Conservation (phyloP, 2,329 filamentous ascomycete species). For the Monosporascus cannonballus region DNA sequence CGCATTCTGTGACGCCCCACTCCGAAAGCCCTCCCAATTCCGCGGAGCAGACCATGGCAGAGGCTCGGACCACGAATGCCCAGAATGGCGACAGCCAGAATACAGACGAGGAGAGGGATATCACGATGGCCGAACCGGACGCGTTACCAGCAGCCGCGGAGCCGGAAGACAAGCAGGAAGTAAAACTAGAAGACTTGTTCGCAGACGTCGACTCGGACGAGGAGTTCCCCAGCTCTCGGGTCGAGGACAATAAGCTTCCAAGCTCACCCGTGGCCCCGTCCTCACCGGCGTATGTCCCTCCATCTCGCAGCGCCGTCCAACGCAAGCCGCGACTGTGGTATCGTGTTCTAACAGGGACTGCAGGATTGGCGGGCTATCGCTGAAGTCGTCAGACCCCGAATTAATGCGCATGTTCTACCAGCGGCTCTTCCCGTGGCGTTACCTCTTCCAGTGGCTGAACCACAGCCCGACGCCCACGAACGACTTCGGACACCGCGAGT, state of each 20-base stretch:
- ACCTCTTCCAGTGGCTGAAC: slow-evolving; percentile 96
- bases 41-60: slow-evolving; percentile 30
- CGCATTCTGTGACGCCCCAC: slow-evolving; percentile 36
- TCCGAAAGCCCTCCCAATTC: slow-evolving; percentile 21
- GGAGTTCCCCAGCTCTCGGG: slow-evolving; percentile 48
- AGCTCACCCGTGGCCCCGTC: slow-evolving; percentile 38
- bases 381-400: slow-evolving; percentile 64
- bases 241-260: slow-evolving; percentile 31
- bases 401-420: slow-evolving; percentile 93
- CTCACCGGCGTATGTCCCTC: slow-evolving; percentile 23
- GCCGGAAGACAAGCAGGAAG: slow-evolving; percentile 33
- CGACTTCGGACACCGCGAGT: slow-evolving; percentile 91
- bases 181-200: slow-evolving; percentile 55
- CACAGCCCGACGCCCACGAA: slow-evolving; percentile 79
- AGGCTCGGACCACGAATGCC: slow-evolving; percentile 13
- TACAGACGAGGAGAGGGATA: slow-evolving; percentile 26
- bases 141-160: slow-evolving; percentile 7
- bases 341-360: slow-evolving; percentile 10
- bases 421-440: slow-evolving; percentile 88
- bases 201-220: slow-evolving; percentile 54
- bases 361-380: slow-evolving; percentile 28
- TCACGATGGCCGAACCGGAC: slow-evolving; percentile 34
- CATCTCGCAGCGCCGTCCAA: slow-evolving; percentile 28
- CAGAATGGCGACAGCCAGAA: slow-evolving; percentile 24
- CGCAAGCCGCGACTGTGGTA: background rate